These are phyloP conservation scores for Neurospora terricola DNA, from an alignment of 495 filamentous ascomycete genomes.

Conservation along the genomic window DNA sequence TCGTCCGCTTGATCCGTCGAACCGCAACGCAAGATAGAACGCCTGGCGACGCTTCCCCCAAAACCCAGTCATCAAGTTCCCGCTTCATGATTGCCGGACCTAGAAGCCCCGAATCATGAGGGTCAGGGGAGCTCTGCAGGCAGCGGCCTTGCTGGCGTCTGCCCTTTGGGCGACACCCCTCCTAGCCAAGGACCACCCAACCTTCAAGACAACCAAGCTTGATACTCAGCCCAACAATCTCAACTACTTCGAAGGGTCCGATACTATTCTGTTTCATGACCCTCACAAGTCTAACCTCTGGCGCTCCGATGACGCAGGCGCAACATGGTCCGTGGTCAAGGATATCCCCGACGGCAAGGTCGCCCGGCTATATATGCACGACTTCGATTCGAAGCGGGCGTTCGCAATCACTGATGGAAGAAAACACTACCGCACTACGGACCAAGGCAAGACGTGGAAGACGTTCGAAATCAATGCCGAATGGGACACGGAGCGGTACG, in stretches of 20 bases:
- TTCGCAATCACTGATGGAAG: slow-evolving; percentile 59
- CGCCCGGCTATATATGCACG: slow-evolving; percentile 56
- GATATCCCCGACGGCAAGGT: slow-evolving; percentile 53
- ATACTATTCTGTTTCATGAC: slow-evolving; percentile 62
- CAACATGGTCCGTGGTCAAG: slow-evolving; percentile 56
- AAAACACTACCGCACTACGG: slow-evolving; percentile 67
- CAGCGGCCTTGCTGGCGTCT: slow-evolving; percentile 30
- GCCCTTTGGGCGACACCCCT: slow-evolving; percentile 29
- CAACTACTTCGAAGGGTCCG: slow-evolving; percentile 79
- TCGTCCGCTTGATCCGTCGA: background rate
- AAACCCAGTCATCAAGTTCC: background rate
- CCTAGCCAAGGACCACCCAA: slow-evolving; percentile 38
- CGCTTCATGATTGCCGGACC: slow-evolving; percentile 18
- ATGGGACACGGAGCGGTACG: slow-evolving; percentile 32
- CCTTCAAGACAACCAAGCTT: slow-evolving; percentile 43
- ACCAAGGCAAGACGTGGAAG: slow-evolving; percentile 72
- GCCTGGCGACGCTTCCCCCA: background rate
- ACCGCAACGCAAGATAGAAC: background rate
- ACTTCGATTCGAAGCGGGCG: slow-evolving; percentile 65
- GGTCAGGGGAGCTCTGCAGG: slow-evolving; percentile 33
- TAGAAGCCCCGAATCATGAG: slow-evolving; percentile 29
- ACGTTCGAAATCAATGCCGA: slow-evolving; percentile 51
- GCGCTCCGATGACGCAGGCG: slow-evolving; percentile 69
- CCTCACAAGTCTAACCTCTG: slow-evolving; percentile 44
- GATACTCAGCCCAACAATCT: slow-evolving; percentile 51